phyloP scores from a whole-genome alignment of 2,329 filamentous ascomycete genomes.

The Botrytis galanthina region DNA sequence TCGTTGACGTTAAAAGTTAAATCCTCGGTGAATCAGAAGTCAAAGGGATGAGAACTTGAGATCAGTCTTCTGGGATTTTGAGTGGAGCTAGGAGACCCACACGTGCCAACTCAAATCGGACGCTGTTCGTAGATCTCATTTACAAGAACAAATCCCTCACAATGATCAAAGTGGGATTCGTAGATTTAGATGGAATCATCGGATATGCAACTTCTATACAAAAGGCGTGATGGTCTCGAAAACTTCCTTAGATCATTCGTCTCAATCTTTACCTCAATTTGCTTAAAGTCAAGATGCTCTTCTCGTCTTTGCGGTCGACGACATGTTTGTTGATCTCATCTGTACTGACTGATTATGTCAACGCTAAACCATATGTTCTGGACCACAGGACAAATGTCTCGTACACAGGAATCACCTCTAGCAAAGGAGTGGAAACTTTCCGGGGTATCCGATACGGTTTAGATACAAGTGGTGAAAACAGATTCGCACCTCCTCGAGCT shows the following conservation, averaged over 20 bases:
- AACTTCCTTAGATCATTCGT: neutral
- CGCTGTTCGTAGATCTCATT: neutral
- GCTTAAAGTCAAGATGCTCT: neutral
- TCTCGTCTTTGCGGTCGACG: neutral
- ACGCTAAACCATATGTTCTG: conserved; percentile 23
- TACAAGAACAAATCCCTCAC: neutral
- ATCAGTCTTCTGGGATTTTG: neutral
- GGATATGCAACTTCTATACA: neutral
- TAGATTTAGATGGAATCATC: neutral
- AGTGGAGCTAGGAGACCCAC: neutral
- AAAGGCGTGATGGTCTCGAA: neutral
- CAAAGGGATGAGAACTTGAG: neutral
- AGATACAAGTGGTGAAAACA: conserved; percentile 46
- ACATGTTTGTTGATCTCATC: conserved; percentile 6
- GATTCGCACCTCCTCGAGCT: conserved; percentile 46
- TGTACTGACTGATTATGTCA: neutral
- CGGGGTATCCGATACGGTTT: conserved; percentile 48
- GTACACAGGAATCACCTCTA: conserved; percentile 45
- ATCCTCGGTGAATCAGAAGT: neutral
- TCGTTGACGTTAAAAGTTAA: neutral
- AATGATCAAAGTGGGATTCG: neutral
- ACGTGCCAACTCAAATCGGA: neutral
- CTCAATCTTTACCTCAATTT: neutral
- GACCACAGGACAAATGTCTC: conserved; percentile 38
- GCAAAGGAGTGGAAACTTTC: conserved; percentile 46